These are phyloP conservation scores for Fonsecaea nubica DNA, from an alignment of 2,329 filamentous ascomycete genomes.

Conservation along the genomic window DNA sequence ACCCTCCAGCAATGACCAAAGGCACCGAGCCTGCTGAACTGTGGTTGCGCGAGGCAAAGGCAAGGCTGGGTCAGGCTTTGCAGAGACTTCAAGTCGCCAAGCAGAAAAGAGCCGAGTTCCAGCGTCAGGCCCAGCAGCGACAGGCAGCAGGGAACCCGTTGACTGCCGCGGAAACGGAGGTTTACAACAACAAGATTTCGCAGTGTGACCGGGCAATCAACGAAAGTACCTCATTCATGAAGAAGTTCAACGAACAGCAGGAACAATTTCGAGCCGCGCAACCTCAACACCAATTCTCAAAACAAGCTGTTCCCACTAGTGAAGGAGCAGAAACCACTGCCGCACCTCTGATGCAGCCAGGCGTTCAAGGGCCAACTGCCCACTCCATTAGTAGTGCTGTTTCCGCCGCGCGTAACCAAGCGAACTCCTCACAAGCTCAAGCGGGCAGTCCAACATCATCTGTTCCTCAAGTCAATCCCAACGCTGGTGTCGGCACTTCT, in stretches of 20 bases:
- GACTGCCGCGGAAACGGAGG: slow-evolving; percentile 51
- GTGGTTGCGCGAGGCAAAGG: slow-evolving; percentile 56
- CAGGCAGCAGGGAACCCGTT: slow-evolving; percentile 48
- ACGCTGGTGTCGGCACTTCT: slow-evolving; percentile 42
- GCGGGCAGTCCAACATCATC: slow-evolving; percentile 45
- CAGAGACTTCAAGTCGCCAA: slow-evolving; percentile 57
- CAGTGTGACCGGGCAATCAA: slow-evolving; percentile 40
- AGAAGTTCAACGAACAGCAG: slow-evolving; percentile 57
- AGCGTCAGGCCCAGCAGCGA: slow-evolving; percentile 48
- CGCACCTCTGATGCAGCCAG: slow-evolving; percentile 33
- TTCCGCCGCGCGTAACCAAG: slow-evolving; percentile 40
- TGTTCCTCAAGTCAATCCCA: slow-evolving; percentile 36
- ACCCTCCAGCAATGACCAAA: slow-evolving; percentile 53
- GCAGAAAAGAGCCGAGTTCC: slow-evolving; percentile 51
- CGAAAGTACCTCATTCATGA: slow-evolving; percentile 55
- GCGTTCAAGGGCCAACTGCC: slow-evolving; percentile 41
- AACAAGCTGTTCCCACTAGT: slow-evolving; percentile 33
- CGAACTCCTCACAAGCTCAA: slow-evolving; percentile 44
- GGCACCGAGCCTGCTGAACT: slow-evolving; percentile 49
- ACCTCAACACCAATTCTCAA: slow-evolving; percentile 39
- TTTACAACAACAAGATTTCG: slow-evolving; percentile 45
- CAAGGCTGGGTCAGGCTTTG: slow-evolving; percentile 56
- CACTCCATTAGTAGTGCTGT: slow-evolving; percentile 59
- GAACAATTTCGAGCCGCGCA: slow-evolving; percentile 50
- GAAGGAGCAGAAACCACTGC: slow-evolving; percentile 26